Percentiles rank a stretch among this genome's conserved stretches.
Evolutionary conservation across 768 basidiomycete genomes (phyloP).

Genomic region (Cubamyces sp.): DNA sequence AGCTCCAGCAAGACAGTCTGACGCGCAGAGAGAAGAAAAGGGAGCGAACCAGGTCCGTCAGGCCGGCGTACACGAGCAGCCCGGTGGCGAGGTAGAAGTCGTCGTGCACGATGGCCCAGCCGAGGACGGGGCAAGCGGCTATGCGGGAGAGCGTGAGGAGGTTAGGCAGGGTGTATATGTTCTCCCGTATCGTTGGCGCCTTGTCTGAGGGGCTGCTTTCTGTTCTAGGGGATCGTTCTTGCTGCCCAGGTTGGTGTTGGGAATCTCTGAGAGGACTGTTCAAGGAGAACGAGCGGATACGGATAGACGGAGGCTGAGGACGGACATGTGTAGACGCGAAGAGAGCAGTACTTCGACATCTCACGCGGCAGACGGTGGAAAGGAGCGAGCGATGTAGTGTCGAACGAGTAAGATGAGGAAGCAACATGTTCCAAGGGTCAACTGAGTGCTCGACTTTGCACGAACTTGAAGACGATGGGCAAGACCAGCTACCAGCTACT

Average conservation of each 20-base stretch:
- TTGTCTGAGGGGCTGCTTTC: background rate
- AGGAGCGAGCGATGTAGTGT: too few species aligned
- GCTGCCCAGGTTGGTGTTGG: background rate
- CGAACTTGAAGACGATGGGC: too few species aligned
- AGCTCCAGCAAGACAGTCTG: conserved; percentile 12
- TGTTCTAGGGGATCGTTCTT: background rate
- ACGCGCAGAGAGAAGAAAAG: conserved; percentile 15
- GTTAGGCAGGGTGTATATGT: conserved; percentile 96
- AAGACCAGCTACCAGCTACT: too few species aligned
- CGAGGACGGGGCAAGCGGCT: conserved; percentile 86
- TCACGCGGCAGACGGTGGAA: background rate
- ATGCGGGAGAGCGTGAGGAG: conserved; percentile 87
- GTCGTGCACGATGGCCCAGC: conserved; percentile 83
- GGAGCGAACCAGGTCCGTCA: conserved; percentile 82
- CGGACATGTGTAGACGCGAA: too few species aligned
- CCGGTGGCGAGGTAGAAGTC: conserved; percentile 82
- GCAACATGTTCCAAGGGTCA: too few species aligned
- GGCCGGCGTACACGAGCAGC: conserved; percentile 87
- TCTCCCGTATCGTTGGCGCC: conserved; percentile 51
- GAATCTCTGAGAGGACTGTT: background rate
- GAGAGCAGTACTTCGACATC: background rate
- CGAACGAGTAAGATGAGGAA: too few species aligned
- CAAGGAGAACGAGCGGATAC: background rate
- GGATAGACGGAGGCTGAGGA: background rate
- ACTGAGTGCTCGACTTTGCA: too few species aligned